These are phyloP conservation scores for Oryza australiensis DNA, from an alignment of 176 grass and related monocot genomes.

Conservation along the genomic window DNA sequence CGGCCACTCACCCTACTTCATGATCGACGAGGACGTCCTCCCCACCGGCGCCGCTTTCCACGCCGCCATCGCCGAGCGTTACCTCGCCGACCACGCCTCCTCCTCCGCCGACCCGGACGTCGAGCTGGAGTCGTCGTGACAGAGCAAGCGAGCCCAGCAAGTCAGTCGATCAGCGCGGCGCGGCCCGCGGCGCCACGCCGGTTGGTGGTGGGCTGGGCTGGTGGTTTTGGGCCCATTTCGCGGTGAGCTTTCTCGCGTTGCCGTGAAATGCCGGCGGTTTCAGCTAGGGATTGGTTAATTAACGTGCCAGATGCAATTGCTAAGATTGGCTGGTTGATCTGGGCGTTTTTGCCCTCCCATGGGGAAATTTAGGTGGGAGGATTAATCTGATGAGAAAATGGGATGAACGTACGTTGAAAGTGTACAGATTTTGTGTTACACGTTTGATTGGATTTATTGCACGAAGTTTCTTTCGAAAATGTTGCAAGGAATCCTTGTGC, in stretches of 20 bases:
- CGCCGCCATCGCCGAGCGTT: constrained; percentile 92
- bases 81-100: constrained; percentile 41
- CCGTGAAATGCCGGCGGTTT: no score
- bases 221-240: neutral
- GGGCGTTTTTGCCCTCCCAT: neutral
- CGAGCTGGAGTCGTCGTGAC: neutral
- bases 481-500: neutral
- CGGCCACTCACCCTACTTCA: constrained; percentile 73
- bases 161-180: neutral
- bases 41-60: constrained; percentile 83
- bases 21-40: constrained; percentile 92
- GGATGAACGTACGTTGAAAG: neutral
- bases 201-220: no score
- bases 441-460: neutral
- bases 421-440: neutral
- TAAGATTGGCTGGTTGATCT: neutral
- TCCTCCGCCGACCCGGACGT: neutral
- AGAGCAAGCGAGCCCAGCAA: neutral
- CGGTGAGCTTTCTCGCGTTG: neutral
- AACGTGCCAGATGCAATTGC: no score
- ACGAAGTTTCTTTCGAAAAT: neutral
- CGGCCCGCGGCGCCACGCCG: neutral
- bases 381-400: no score
- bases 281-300: no score
- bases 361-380: neutral